Conservation (phyloP, 768 basidiomycete genomes). For the Hemileccinum rubropunctum region DNA sequence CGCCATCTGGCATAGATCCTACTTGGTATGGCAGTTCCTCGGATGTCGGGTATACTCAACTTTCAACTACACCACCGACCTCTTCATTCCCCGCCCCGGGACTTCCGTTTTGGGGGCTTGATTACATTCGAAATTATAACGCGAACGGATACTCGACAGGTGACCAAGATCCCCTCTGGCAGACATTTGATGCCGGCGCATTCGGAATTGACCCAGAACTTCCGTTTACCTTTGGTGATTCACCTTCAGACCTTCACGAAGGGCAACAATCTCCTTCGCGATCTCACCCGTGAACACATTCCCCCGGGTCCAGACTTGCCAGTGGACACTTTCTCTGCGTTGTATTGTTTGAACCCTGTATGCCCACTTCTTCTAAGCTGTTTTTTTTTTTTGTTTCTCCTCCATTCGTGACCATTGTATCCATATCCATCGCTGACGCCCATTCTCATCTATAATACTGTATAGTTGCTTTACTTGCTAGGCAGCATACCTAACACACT, state of each 20-base stretch:
- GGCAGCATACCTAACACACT: conserved; percentile 27
- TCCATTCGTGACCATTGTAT: conserved; percentile 26
- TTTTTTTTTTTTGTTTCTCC: conserved; percentile 4
- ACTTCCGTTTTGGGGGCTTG: conserved; percentile 81
- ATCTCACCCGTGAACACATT: conserved; percentile 15
- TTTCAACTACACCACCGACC: conserved; percentile 58
- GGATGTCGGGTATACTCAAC: conserved; percentile 40
- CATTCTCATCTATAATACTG: conserved; percentile 16
- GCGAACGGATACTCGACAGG: conserved; percentile 39
- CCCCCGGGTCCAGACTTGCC: not conserved
- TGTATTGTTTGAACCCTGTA: conserved; percentile 14
- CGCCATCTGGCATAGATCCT: conserved; percentile 40
- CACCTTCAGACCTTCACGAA: conserved; percentile 29
- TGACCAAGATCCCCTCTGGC: conserved; percentile 47
- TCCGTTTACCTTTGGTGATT: conserved; percentile 56
- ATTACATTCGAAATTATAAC: conserved; percentile 78
- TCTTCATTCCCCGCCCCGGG: conserved; percentile 69
- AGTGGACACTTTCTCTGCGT: not conserved
- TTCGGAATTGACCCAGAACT: conserved; percentile 79
- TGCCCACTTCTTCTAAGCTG: conserved; percentile 8
- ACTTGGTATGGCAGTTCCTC: conserved; percentile 32
- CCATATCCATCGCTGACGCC: conserved; percentile 26
- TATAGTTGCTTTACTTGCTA: conserved; percentile 24
- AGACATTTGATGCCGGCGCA: conserved; percentile 67
- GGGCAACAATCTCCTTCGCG: conserved; percentile 28